Conservation (phyloP, 1,284 basidiomycete genomes). For the Ustilago trichophora region DNA sequence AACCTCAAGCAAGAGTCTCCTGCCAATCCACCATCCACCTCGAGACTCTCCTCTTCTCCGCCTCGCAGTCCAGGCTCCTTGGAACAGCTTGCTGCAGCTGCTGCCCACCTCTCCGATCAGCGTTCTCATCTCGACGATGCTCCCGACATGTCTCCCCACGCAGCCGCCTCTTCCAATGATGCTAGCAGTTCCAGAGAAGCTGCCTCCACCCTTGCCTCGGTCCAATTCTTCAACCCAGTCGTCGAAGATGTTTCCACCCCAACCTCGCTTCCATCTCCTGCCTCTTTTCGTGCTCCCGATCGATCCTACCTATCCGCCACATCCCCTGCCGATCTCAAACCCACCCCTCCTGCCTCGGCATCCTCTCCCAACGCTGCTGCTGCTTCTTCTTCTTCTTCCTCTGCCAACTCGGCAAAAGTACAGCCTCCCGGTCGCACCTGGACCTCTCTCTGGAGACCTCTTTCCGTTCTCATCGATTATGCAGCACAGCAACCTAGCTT, state of each 20-base stretch:
- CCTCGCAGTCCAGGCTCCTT: constrained; percentile 39
- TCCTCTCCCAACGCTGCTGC: constrained; percentile 5
- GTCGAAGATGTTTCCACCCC: constrained; percentile 14
- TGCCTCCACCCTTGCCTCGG: constrained; percentile 33
- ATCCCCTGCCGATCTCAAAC: constrained; percentile 5
- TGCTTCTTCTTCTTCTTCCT: too few relatives aligned
- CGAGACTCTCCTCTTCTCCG: constrained; percentile 22
- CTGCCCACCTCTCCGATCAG: constrained; percentile 39
- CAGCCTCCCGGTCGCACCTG: constrained; percentile 45
- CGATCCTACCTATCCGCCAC: constrained; percentile 1
- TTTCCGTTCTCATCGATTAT: constrained; percentile 47
- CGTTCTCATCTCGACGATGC: constrained; percentile 16
- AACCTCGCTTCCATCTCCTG: neutral
- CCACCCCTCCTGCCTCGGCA: constrained; percentile 1
- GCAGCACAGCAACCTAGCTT: constrained; percentile 45
- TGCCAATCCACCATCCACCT: too few relatives aligned
- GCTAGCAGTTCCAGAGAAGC: constrained; percentile 24
- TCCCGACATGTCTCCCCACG: constrained; percentile 23
- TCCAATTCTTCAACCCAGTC: constrained; percentile 44
- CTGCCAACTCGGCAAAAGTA: constrained; percentile 6
- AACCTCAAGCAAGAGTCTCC: too few relatives aligned
- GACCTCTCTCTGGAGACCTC: constrained; percentile 45
- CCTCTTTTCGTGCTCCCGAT: constrained; percentile 1
- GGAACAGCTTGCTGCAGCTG: constrained; percentile 43
- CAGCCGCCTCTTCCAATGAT: constrained; percentile 22